Base-by-base conservation (phyloP, 2,329 filamentous ascomycete genomes). In the Beauveria caledonica region DNA sequence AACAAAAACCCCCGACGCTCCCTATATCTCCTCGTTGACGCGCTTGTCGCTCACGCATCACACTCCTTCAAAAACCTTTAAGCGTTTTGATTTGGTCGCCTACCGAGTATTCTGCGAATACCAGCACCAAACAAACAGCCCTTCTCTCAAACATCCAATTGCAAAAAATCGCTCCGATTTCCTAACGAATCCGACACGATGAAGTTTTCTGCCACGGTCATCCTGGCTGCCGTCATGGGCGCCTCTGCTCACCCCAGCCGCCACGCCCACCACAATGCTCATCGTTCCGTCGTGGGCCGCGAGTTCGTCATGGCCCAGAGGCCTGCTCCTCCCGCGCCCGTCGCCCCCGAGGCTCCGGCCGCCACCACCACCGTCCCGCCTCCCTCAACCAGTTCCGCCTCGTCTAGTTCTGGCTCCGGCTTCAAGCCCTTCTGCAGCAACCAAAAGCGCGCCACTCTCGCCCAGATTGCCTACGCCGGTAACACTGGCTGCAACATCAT, bases 401-500 rank as follows among this genome's bases (percentile, higher is more conserved):
- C 53, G 9, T n/a, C 50, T 13, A 52, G 36, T 39, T 15, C 40
- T 61, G 44, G 63, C 62, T 45, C 65, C 27, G 53, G 33, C 40
- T 69, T 66, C 62, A 67, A 68, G 61, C 60, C 66, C 17, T 76
- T 76, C 70, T 76, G 74, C 68, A 63, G 62, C 66, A 63, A 62
- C 63, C 62, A 60, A 62, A 80, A 82, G 76, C 76, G 79, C 64
- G 74, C 80, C 65, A 78, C 78, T 60, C 17, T 66, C 44, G 72
- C 71, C 60, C 67, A 82, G 64, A 79, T 82, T 64, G 70, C 71
- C 60, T 78, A 78, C 70, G 67, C 64, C 4, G 80, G 80, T 65
- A 82, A 83, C 74, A 69, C 69, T 15, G 58, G 79, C 67, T 80
- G 79, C 78, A 83, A 83, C 77, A 70, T 81, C 54, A 77, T 79